Evolutionary conservation across 306 rosid species (phyloP), one percentile per base, ranked within the genome.

Genomic region (Acacia crassicarpa): DNA sequence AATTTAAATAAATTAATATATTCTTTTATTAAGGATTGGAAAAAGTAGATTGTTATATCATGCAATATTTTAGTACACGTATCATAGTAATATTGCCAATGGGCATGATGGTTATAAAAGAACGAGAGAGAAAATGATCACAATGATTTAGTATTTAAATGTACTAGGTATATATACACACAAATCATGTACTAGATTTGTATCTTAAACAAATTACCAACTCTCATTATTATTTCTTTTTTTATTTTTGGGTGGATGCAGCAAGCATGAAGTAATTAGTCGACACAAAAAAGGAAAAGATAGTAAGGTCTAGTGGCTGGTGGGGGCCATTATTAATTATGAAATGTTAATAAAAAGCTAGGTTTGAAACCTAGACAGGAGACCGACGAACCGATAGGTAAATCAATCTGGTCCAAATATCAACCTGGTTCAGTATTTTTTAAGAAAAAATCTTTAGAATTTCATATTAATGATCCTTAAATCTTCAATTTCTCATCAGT

Each of bases 281-380:
- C 14, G 53, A 16, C 53, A 48, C 7, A 63, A 27, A 8, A 25
- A 25, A 12, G 0, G 67, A 25, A 11, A 62, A 77, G 58, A 74
- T 74, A 76, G 79, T 48, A 81, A 76, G 83, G 76, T 81, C 62
- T 48, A 81, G 87, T 81, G 75, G 86, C 67, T 83, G 83, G 78
- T 76, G 59, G 27, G 59, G 27, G 0, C 62, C 27, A 56, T 35
- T 78, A 83, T 13, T 20, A 83, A n/a, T 20, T 76, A 70, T 65
- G 76, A 49, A 41, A 67, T 78, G 84, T 19, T 81, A 67, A 74
- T 8, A 49, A 17, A 63, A 78, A 6, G 71, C 4, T 3, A 32
- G 4, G 35, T 32, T 32, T 32, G 4, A 32, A 32, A 32, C 1
- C 4, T 32, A 32, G 35, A 32, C 4, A 2, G 4, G 4, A 32